Percentiles rank a stretch among this genome's conserved stretches.
These are phyloP conservation scores for Salix arbutifolia DNA, from an alignment of 345 rosid genomes.

Conservation along the genomic window DNA sequence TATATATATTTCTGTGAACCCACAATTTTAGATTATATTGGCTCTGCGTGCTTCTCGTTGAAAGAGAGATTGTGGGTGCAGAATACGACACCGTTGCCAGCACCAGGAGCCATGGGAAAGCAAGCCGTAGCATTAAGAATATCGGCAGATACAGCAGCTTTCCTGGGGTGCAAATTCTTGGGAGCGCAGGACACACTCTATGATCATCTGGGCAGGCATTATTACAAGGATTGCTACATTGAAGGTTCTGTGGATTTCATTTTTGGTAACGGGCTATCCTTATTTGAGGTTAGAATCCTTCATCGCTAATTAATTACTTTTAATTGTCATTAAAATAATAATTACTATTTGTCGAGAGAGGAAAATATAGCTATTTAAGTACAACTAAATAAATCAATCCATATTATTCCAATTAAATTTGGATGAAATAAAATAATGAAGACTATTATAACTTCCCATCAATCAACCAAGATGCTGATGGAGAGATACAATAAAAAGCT, in stretches of 20 bases:
- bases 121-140: conserved; percentile 94
- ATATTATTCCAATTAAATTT: too few relatives aligned
- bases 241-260: conserved; percentile 95
- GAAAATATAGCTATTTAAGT: too few relatives aligned
- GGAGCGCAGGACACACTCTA: conserved; percentile 96
- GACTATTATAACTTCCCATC: too few relatives aligned
- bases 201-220: conserved; percentile 88
- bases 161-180: conserved; percentile 71
- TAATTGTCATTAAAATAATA: background rate
- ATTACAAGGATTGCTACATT: conserved; percentile 90
- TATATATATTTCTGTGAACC: too few relatives aligned
- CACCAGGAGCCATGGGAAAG: conserved; percentile 80
- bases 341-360: background rate
- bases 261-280: conserved; percentile 88
- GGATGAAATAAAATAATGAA: too few relatives aligned
- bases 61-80: conserved; percentile 17
- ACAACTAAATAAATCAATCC: too few relatives aligned
- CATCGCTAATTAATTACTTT: background rate
- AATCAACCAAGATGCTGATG: too few relatives aligned
- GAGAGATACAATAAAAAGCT: too few relatives aligned
- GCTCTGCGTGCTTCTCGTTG: too few relatives aligned
- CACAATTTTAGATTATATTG: too few relatives aligned
- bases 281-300: conserved; percentile 58
- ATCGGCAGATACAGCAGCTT: conserved; percentile 81
- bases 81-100: conserved; percentile 87